Percentiles rank a stretch among this genome's conserved stretches.
phyloP scores from a whole-genome alignment of 1,284 basidiomycete species.

The Phylloporus sp. region DNA sequence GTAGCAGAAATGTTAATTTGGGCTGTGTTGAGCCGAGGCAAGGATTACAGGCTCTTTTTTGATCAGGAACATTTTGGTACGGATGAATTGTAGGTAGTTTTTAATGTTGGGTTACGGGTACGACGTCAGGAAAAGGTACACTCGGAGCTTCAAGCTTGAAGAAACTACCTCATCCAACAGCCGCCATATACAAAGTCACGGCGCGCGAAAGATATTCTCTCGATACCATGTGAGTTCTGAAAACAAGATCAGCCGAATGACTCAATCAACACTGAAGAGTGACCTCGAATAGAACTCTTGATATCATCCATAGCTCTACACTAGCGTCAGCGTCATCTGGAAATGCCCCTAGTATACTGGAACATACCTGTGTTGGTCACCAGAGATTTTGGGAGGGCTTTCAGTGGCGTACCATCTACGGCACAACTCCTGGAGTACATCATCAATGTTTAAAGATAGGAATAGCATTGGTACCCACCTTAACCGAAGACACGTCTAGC shows the following conservation, averaged over 20 bases:
- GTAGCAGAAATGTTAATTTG: no score
- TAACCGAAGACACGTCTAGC: slow-evolving; percentile 81
- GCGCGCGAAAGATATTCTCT: slow-evolving; percentile 34
- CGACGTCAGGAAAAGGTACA: not conserved
- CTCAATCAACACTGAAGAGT: slow-evolving; percentile 1
- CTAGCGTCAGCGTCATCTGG: slow-evolving; percentile 9
- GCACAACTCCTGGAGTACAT: slow-evolving; percentile 64
- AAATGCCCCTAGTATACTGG: slow-evolving; percentile 32
- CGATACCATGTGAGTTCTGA: slow-evolving; percentile 39
- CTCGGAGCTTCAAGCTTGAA: not conserved
- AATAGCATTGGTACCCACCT: slow-evolving; percentile 50
- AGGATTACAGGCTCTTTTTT: not conserved
- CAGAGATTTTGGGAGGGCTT: slow-evolving; percentile 19
- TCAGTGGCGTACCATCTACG: slow-evolving; percentile 73
- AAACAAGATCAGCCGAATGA: slow-evolving; percentile 8
- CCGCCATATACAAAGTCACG: not conserved
- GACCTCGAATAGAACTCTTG: slow-evolving; percentile 75
- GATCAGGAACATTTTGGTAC: not conserved
- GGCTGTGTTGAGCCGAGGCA: no score
- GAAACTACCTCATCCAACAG: not conserved
- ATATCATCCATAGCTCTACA: slow-evolving; percentile 82
- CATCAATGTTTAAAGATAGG: slow-evolving; percentile 2
- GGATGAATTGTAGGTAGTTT: not conserved
- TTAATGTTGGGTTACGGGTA: not conserved
- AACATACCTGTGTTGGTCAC: slow-evolving; percentile 44